Base-by-base conservation (phyloP, 495 filamentous ascomycete species). In the Filosporella fistucella region DNA sequence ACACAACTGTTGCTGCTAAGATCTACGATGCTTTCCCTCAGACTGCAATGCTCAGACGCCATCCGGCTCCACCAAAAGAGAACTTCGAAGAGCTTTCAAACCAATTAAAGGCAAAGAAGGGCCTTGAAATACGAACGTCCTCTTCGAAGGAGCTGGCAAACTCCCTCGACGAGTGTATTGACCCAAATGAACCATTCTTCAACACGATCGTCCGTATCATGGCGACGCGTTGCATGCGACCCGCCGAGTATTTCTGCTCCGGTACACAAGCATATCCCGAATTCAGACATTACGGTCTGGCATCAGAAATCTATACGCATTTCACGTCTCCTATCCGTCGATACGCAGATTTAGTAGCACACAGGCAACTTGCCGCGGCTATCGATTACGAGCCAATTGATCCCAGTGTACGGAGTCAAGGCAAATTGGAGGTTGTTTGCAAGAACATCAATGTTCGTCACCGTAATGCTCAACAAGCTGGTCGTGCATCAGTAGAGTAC, bases 191-290 rank as follows among this genome's bases (percentile, higher is more conserved):
- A 55, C 88, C 94, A 7, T 98, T 96, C 76, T 96, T 97, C 76
- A 98, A 98, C 75, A 97, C 91, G 17, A 81, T 98, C 11, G 78
- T 97, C 59, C 89, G 93, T 54, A 95, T 98, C 68, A 80, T 98
- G 67, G 93, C 93, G 8, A 98, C 94, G 10, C 83, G 93, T 23
- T 98, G 93, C 80, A 97, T 98, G 94, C 95, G 94, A 71, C 91
- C 90, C 25, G 93, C 93, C 48, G 94, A 97, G 66, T 98, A 98
- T 72, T 97, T 97, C 69, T 90, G 86, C 68, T 81, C 89, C 0
- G 93, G 93, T 50, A 90, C 89, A 2, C 89, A 95, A 60, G 79
- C 89, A 0, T 90, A 91, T 62, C 81, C 88, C 1, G 93, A 97
- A 54, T 98, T 94, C 78, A 79, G 90, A 25, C 93, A 98, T 65